Percentiles rank a stretch among this genome's conserved stretches.
phyloP scores from a whole-genome alignment of 495 filamentous ascomycete species.

The Lasiosphaeriaceae sp. region DNA sequence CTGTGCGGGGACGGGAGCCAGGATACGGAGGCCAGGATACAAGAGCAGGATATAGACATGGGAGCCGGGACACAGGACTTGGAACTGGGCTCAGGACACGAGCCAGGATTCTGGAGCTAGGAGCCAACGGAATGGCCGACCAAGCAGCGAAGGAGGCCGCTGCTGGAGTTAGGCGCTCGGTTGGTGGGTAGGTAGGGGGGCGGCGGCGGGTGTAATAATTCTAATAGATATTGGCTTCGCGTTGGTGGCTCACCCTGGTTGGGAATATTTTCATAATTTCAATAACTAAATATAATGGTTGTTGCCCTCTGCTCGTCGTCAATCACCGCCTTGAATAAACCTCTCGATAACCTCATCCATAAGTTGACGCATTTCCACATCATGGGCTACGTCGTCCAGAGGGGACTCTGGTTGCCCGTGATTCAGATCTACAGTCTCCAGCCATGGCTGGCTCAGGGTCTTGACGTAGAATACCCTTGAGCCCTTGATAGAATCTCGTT shows the following conservation, averaged over 20 bases:
- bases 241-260: background rate
- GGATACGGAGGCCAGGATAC: too few relatives aligned
- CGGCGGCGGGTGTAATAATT: background rate
- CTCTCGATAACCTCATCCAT: constrained; percentile 6
- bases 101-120: too few relatives aligned
- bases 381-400: constrained; percentile 3
- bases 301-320: constrained; percentile 1
- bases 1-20: background rate
- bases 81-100: too few relatives aligned
- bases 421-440: constrained; percentile 3
- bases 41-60: too few relatives aligned
- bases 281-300: constrained; percentile 1
- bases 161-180: background rate
- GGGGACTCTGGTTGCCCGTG: background rate
- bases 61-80: too few relatives aligned
- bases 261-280: constrained; percentile 1
- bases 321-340: constrained; percentile 9
- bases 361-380: constrained; percentile 7
- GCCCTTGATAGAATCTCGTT: constrained; percentile 5
- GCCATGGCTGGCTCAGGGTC: constrained; percentile 6
- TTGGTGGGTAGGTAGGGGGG: background rate
- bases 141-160: too few relatives aligned
- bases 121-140: too few relatives aligned
- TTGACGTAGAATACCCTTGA: constrained; percentile 8
- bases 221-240: background rate